Evolutionary conservation across 768 basidiomycete species (phyloP), one percentile per base, ranked within the genome.

Genomic region (Boletus rubescentipes): DNA sequence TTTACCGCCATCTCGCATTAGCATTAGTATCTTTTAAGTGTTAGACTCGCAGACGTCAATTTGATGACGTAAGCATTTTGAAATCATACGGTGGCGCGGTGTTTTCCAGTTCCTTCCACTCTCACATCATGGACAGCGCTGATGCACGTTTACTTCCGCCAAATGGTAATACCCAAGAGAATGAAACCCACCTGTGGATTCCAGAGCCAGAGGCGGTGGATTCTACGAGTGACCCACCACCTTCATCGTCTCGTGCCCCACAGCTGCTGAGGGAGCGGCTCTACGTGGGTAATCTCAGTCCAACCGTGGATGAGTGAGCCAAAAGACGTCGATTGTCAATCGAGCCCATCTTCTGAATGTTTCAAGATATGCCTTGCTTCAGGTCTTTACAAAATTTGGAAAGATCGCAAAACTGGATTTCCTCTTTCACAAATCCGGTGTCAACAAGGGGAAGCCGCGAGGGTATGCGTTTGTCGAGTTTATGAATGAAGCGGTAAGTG

Each of bases 401-500:
- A 93, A 92, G 72, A 81, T 98, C 55, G 82, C 92, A 20, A 92
- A 93, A 61, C 81, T 98, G 47, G 97, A 99, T 71, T 98, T 86
- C 70, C 79, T 98, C 58, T 98, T 98, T 66, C 95, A 99, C 78
- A 98, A 96, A 72, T 77, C 88, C 0, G 97, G 96, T 0, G 79
- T 85, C 12, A 72, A 86, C 64, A 94, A 87, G 67, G 97, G 97
- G 16, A 97, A 91, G 68, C 95, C 97, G 1, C 79, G 95, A 12
- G 96, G 97, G 6, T 98, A 96, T 70, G 95, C 94, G 0, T 99
- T 98, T 61, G 73, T 99, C 32, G 92, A 98, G 73, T 98, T 86
- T 64, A 78, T 78, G 30, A 80, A 80, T 40, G 79, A 85, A 73
- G 83, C 85, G 73, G 96, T 98, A 73, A 77, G 91, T 86, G 47